These are phyloP conservation scores for Leishmania mexicana DNA, from an alignment of 208 protist species.

Conservation along the genomic window DNA sequence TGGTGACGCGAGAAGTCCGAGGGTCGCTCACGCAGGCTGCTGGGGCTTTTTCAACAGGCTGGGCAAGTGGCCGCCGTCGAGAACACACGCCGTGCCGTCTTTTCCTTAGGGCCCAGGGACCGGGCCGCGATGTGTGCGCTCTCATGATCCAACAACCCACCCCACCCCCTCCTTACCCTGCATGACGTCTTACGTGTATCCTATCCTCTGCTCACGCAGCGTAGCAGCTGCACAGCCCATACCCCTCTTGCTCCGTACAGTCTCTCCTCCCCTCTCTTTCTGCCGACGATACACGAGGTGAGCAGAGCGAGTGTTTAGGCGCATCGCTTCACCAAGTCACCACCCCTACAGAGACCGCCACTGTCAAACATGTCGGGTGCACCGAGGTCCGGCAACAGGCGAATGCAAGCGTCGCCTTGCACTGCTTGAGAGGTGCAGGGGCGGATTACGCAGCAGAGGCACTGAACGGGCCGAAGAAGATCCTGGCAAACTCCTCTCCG, in stretches of 20 bases:
- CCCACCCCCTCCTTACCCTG: not conserved
- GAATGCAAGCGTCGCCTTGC: not conserved
- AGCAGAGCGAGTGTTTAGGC: not conserved
- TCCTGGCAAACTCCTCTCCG: not conserved
- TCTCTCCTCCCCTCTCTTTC: not conserved
- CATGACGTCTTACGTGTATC: not conserved
- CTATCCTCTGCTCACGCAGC: not conserved
- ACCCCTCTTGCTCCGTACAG: not conserved
- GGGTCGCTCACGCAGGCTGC: not conserved
- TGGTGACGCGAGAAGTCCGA: not conserved
- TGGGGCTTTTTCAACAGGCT: not conserved
- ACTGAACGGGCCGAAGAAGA: not conserved
- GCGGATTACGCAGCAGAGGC: not conserved
- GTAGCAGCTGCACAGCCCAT: not conserved
- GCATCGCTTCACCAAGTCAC: not conserved
- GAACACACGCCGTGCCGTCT: not conserved
- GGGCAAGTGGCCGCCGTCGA: not conserved
- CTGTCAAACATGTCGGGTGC: not conserved
- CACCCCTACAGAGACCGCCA: not conserved
- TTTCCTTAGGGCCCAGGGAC: not conserved
- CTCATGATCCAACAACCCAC: not conserved
- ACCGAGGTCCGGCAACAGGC: not conserved
- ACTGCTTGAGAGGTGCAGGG: not conserved
- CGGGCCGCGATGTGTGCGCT: not conserved
- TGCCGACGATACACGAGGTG: not conserved